phyloP scores from a whole-genome alignment of 2,329 filamentous ascomycete species.

The Ascochyta pisi region DNA sequence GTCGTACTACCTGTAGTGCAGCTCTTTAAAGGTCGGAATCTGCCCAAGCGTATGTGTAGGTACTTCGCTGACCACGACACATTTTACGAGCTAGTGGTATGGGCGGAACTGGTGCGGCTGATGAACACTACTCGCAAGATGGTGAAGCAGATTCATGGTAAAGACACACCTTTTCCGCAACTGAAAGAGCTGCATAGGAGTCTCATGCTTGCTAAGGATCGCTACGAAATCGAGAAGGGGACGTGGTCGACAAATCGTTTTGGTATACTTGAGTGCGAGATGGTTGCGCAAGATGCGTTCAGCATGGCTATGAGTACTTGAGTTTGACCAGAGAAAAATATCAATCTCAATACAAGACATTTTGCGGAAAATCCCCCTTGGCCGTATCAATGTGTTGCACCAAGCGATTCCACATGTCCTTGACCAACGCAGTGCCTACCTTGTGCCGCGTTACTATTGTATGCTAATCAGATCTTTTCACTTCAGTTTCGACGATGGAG shows the following conservation, averaged over 20 bases:
- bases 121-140: conserved; percentile 11
- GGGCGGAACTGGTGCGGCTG: conserved; percentile 22
- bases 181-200: conserved; percentile 13
- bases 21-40: conserved; percentile 20
- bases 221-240: conserved; percentile 19
- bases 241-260: conserved; percentile 2
- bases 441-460: no score
- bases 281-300: conserved; percentile 18
- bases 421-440: no score
- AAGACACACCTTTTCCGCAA: neutral
- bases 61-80: conserved; percentile 14
- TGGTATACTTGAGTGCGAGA: conserved; percentile 10
- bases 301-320: conserved; percentile 2
- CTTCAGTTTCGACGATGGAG: no score
- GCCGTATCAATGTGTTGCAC: no score
- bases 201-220: conserved; percentile 12
- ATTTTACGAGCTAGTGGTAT: conserved; percentile 21
- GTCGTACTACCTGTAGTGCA: conserved; percentile 11
- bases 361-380: no score
- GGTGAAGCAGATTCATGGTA: neutral
- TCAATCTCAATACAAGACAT: no score
- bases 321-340: no score
- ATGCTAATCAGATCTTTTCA: no score
- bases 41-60: neutral
- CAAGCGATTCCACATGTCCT: no score